Base-by-base conservation (phyloP, 805 yeast genomes). In the Candida michaelii region DNA sequence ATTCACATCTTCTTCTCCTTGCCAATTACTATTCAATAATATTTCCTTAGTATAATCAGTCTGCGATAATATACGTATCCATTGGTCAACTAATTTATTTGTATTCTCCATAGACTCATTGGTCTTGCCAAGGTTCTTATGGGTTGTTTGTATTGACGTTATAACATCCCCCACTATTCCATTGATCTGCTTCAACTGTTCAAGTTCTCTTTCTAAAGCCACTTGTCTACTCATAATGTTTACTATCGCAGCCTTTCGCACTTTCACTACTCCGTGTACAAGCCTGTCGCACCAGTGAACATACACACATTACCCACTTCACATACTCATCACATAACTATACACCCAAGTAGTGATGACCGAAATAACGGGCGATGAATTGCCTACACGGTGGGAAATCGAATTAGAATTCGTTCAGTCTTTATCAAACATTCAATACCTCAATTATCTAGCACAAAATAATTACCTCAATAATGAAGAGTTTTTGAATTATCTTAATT, bases 401-500 rank as follows among this genome's bases (percentile, higher is more conserved):
- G 96, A 87, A 53, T 71, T 87, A n/a, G 97, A 86, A 77, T 91
- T 91, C 64, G 95, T 91, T 3, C 98, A 91, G 64, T 83, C 96
- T 12, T 71, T 91, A 25, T 88, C 96, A 2, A 93, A 91, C 61
- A 81, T 91, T 34, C 96, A 85, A 60, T 91, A 90, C 58, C 73
- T 91, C 43, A 83, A 88, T 50, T 89, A 80, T 55, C 71, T 91
- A 18, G 96, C 97, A 2, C 97, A 90, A 62, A 85, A 82, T 51
- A 82, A 82, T 44, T 82, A 82, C 56, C 69, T 90, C 10, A 83
- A 84, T 52, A 83, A 85, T 54, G 80, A 76, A 21, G 75, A 76
- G 39, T 90, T 91, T 52, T 68, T 89, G 24, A 78, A 80, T 46
- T 91, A 91, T 57, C 66, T 91, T 47, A 74, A 81, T 19, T 91